Percentiles rank a stretch among this genome's conserved stretches.
phyloP scores from a whole-genome alignment of 768 basidiomycete genomes.

The Kwoniella europaea region DNA sequence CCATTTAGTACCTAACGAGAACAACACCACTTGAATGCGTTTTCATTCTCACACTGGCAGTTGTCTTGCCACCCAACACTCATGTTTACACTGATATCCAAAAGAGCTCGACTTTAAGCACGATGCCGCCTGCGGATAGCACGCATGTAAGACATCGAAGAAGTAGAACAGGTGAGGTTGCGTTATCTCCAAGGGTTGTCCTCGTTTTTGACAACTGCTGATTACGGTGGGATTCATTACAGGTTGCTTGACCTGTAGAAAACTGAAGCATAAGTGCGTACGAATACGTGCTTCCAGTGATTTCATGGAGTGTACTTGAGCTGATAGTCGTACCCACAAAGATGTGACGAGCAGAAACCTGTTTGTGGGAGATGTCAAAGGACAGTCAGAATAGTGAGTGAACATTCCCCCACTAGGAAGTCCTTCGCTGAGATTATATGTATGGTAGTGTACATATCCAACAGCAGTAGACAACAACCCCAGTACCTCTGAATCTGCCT shows the following conservation, averaged over 20 bases:
- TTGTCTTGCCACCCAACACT: not conserved
- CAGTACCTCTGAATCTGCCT: not conserved
- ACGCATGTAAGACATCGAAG: not conserved
- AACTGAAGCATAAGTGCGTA: conserved; percentile 20
- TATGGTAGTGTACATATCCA: conserved; percentile 10
- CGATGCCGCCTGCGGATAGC: not conserved
- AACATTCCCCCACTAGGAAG: not conserved
- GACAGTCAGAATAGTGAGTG: not conserved
- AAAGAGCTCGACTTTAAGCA: not conserved
- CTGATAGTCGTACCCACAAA: not conserved
- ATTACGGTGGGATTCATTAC: too few species aligned
- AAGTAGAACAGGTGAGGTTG: not conserved
- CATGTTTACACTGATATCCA: not conserved
- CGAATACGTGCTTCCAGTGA: too few species aligned
- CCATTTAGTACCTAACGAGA: not conserved
- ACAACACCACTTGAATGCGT: not conserved
- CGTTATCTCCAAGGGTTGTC: too few species aligned
- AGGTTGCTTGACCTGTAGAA: conserved; percentile 15
- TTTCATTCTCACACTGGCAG: not conserved
- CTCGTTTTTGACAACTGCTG: too few species aligned
- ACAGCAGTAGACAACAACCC: not conserved
- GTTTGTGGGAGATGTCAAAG: conserved; percentile 13
- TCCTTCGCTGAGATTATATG: not conserved
- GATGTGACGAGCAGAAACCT: conserved; percentile 17
- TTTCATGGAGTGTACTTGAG: too few species aligned